Evolutionary conservation across 768 basidiomycete species (phyloP), one percentile per base, ranked within the genome.

Genomic region (Pulveroboletus sp.): DNA sequence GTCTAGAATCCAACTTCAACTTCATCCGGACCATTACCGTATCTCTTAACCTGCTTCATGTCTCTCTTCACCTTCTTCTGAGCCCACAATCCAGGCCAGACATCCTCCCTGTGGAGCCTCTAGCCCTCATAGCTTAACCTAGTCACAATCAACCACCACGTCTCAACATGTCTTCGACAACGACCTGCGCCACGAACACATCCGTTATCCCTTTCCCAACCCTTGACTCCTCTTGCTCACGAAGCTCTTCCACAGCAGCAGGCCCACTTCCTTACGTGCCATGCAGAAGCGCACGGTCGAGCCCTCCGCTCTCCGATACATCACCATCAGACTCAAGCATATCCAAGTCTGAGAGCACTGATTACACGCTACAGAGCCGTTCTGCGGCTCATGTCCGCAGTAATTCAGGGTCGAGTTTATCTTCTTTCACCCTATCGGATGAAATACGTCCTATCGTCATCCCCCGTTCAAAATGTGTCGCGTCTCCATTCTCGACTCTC

Each of bases 261-360:
- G 70, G 71, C 8, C 77, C 84, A 47, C 76, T 86, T n/a, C 84
- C 84, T 14, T 71, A 77, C 44, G 73, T 86, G 46, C 82, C 86
- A 33, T 77, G 83, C 46, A 72, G 83, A 42, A 64, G 61, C 32
- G 61, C 59, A 40, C 54, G 45, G 41, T 45, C 57, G 40, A 55
- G 6, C 21, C 43, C 50, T 17, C 38, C 27, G 6, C 38, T 52
- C 13, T 32, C 57, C 17, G 62, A 63, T 24, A 45, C 45, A 4
- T 26, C 59, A 5, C 39, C 54, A 39, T 53, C 57, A n/a, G 51
- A 56, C 39, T 39, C 50, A 2, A 49, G 28, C 8, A 6, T 46
- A 5, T 45, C 51, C 17, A 46, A 43, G 11, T 11, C 51, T 5
- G 51, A 65, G 7, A 24, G 17, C n/a, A 31, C 24, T 9, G 54